Evolutionary conservation across 257 asterid species (phyloP), one percentile per base, ranked within the genome.

Genomic region (Scutellaria minor): DNA sequence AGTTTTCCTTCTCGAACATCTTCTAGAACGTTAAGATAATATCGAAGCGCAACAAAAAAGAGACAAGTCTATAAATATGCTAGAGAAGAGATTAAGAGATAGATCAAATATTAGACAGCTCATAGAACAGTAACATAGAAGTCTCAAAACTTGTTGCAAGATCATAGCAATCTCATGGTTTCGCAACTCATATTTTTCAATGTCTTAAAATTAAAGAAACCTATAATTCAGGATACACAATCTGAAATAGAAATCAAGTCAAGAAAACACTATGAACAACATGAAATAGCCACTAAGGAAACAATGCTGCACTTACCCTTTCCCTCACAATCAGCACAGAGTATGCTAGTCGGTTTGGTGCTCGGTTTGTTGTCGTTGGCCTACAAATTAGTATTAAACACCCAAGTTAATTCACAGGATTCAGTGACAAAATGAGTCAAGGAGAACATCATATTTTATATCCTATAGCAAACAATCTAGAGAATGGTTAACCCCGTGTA

Each of bases 261-360:
- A 31, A 31, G 37, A 31, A 31, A 31, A 31, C 5, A 31, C 37
- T 31, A 1, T 31, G 37, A 31, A 31, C 37, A 31, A 0, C 37
- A 31, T 31, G 37, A 31, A 31, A 31, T 31, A 31, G 37, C 5
- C 37, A 31, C 4, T 3, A 31, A 2, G 37, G 46, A 14, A 20
- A 11, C 2, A 14, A 22, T 50, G 11, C 42, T 48, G 12, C 37
- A 67, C 78, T 68, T 50, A 84, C 88, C 88, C 42, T 78, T 67
- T 35, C 85, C 88, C 27, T 84, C 84, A 70, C 85, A 84, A 18
- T 76, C 82, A 54, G 7, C 37, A 74, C 88, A 83, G 48, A 83
- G 72, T 44, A 83, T 58, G 82, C 88, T 83, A 56, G 59, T 81
- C 13, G 44, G 2, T 56, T 81, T 83, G 64, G 83, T 56, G 66